Base-by-base conservation (phyloP, 2,329 filamentous ascomycete genomes). In the Scolecobasidium constrictum region DNA sequence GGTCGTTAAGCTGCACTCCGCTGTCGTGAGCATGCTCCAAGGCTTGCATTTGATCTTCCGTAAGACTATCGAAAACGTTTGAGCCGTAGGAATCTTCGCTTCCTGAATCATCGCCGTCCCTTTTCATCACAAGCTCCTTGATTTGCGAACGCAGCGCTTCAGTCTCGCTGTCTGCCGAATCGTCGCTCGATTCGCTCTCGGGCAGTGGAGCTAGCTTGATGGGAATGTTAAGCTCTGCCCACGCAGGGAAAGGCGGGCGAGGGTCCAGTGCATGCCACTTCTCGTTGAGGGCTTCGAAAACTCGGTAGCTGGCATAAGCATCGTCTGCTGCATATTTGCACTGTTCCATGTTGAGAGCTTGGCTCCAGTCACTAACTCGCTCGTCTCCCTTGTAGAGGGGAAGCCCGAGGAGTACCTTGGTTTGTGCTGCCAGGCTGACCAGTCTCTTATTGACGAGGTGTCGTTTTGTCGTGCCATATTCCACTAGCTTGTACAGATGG, bases 341-440 rank as follows among this genome's bases (percentile, higher is more conserved):
- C 56, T 95, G 88, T 7, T 73, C 58, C 49, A 71, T 64, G 16
- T 65, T 69, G 23, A 95, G 63, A 1, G 66, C 54, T 46, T 67
- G 63, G 20, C 76, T 76, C 88, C 90, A 95, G 55, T 90, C 73
- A 49, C 86, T 80, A 1, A 71, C 71, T 15, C 88, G 74, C 2
- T 93, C 83, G 34, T 73, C 64, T 1, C 77, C 85, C 57, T 94
- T 95, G 55, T 71, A 80, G 46, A 95, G 59, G 2, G 87, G 86
- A 35, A 93, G 66, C 4, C 75, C 71, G 4, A 95, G 65, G 50
- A 80, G 72, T 18, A 86, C 74, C 48, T 83, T 60, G 0, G 87
- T 81, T 56, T 90, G 84, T 1, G 61, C 67, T 1, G 81, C 78
- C 38, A 95, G 63, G 2, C 73, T 68, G 7, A 90, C 78, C 4